phyloP scores from a whole-genome alignment of 768 basidiomycete species.

The Termitomyces sp. region DNA sequence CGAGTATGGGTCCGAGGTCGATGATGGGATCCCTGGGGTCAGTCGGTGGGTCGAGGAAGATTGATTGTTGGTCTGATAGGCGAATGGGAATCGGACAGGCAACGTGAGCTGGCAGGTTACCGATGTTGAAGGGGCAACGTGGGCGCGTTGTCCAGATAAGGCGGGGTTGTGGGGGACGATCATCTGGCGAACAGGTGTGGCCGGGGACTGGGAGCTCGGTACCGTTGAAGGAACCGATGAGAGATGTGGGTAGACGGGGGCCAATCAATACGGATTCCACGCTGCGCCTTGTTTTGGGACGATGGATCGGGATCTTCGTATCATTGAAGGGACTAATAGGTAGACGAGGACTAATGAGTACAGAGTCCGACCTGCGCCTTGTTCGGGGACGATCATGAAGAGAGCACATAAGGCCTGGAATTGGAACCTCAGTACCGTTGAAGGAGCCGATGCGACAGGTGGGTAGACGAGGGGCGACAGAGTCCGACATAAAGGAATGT shows the following conservation, averaged over 20 bases:
- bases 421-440: no score
- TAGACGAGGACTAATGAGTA: background rate
- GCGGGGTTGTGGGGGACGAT: background rate
- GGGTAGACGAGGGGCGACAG: no score
- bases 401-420: no score
- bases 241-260: background rate
- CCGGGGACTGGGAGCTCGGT: background rate
- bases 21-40: background rate
- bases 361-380: no score
- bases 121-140: background rate
- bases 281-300: no score
- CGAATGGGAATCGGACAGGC: background rate
- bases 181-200: background rate
- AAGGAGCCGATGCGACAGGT: no score
- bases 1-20: background rate
- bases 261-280: background rate
- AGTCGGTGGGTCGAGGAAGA: background rate
- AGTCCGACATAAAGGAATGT: background rate
- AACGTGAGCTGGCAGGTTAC: background rate
- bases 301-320: background rate
- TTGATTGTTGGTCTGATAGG: background rate
- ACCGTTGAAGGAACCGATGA: background rate
- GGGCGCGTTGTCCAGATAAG: background rate
- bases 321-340: background rate
- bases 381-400: no score